Conservation (phyloP, 495 filamentous ascomycete genomes). For the Durotheca rogersii region DNA sequence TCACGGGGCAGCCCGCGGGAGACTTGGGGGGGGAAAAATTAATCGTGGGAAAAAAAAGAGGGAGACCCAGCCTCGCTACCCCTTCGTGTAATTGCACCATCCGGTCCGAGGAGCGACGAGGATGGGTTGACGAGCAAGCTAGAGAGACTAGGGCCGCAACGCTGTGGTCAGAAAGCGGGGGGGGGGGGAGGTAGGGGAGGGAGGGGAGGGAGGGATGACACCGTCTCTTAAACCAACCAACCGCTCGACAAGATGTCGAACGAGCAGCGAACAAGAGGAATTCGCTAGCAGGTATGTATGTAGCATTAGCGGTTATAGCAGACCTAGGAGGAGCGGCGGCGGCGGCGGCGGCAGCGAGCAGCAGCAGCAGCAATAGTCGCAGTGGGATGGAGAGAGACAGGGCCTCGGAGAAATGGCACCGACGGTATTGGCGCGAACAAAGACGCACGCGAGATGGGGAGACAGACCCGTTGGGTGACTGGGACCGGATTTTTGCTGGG, state of each 20-base stretch:
- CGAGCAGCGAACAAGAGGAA: too few relatives aligned
- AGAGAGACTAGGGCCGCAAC: slow-evolving; percentile 32
- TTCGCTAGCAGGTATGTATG: background rate
- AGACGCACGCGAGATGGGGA: background rate
- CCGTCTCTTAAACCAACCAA: too few relatives aligned
- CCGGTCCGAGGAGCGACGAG: slow-evolving; percentile 16
- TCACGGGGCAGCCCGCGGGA: background rate
- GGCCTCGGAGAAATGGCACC: slow-evolving; percentile 19
- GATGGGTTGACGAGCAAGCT: slow-evolving; percentile 5
- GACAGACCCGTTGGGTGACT: background rate
- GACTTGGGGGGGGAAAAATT: too few relatives aligned
- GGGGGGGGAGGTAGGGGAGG: too few relatives aligned
- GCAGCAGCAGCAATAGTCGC: slow-evolving; percentile 6
- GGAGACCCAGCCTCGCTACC: slow-evolving; percentile 21
- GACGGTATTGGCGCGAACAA: slow-evolving; percentile 7
- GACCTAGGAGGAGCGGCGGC: too few relatives aligned
- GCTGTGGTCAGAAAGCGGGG: slow-evolving; percentile 27
- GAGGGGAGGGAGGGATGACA: too few relatives aligned
- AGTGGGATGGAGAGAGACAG: slow-evolving; percentile 4
- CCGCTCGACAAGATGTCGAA: too few relatives aligned
- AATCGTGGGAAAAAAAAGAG: too few relatives aligned
- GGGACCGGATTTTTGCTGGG: background rate
- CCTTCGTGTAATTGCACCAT: slow-evolving; percentile 27
- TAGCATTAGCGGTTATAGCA: too few relatives aligned
- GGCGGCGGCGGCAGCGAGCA: too few relatives aligned